Evolutionary conservation across 2,329 filamentous ascomycete genomes (phyloP), one percentile per base, ranked within the genome.

Genomic region (Bretziella fagacearum): DNA sequence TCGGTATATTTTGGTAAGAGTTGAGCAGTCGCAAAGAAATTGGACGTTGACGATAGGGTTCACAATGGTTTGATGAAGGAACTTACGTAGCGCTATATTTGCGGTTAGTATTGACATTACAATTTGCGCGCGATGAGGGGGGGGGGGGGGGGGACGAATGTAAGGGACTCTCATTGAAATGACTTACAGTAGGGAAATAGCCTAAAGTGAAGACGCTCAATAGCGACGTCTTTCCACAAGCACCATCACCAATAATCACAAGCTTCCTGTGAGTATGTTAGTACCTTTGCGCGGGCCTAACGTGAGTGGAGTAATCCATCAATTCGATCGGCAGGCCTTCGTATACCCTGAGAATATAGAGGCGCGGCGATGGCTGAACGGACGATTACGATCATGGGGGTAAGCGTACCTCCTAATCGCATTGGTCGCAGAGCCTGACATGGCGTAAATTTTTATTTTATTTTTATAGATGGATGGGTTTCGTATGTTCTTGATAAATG

Each of bases 191-290:
- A 57, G 91, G 91, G 58, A 96, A 98, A 65, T 95, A 96, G 50
- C 91, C 91, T 47, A 98, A 71, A 29, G 91, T 98, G 65, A 98
- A 98, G 55, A 98, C 91, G 62, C 87, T 95, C 55, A 98, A 70
- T 57, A 98, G 68, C 77, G 85, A 93, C 45, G 91, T 98, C 71
- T 98, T 98, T 58, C 91, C 91, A 65, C 91, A 98, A 56, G 91
- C 91, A 69, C 91, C 91, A 60, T 95, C 87, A 52, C 87, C 87
- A 58, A 95, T 94, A 56, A 95, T 95, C 58, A 95, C 87, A 59
- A 95, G 72, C 68, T 95, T 95, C 70, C 87, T 94, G 60, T 30
- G 8, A 4, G 2, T 22, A 11, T 13, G n/a, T 39, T 39, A 39
- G 35, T 39, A 39, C 18, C n/a, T 20, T 30, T 35, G 23, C 11